Percentiles rank a stretch among this genome's conserved stretches.
phyloP scores from a whole-genome alignment of 2,329 filamentous ascomycete genomes.

The Trichoderma arundinaceum region DNA sequence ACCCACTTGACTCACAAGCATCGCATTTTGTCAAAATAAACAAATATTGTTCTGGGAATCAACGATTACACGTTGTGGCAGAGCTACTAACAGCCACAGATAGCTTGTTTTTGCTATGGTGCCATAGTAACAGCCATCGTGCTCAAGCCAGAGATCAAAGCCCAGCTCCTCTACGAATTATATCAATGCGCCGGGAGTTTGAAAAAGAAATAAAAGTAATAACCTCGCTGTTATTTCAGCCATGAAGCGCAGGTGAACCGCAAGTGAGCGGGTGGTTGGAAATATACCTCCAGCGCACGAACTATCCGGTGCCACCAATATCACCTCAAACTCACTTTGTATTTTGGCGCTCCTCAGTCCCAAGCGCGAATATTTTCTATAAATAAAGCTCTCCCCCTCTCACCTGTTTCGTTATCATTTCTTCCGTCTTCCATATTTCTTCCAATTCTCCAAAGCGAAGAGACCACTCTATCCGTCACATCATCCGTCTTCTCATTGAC shows the following conservation, averaged over 20 bases:
- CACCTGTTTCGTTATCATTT: not conserved
- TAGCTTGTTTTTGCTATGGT: no score
- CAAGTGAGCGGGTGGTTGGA: not conserved
- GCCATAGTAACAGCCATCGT: no score
- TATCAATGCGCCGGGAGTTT: not conserved
- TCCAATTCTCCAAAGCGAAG: not conserved
- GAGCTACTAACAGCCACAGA: not conserved
- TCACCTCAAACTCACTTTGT: constrained; percentile 3
- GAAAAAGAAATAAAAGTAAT: not conserved
- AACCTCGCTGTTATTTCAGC: no score
- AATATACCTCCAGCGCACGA: not conserved
- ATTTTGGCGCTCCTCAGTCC: not conserved
- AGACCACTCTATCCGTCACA: not conserved
- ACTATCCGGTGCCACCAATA: not conserved
- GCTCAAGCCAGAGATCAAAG: no score
- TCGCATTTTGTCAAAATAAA: no score
- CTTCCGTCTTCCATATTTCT: not conserved
- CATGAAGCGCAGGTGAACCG: no score
- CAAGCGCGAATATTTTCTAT: not conserved
- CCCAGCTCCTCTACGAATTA: not conserved
- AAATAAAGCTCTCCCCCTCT: not conserved
- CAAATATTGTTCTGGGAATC: no score
- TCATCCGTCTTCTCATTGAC: not conserved
- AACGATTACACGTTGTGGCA: no score
- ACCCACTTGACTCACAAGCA: no score